Percentiles rank a stretch among this genome's conserved stretches.
These are phyloP conservation scores for Eucalyptus erythrocorys DNA, from an alignment of 345 rosid species.

Conservation along the genomic window DNA sequence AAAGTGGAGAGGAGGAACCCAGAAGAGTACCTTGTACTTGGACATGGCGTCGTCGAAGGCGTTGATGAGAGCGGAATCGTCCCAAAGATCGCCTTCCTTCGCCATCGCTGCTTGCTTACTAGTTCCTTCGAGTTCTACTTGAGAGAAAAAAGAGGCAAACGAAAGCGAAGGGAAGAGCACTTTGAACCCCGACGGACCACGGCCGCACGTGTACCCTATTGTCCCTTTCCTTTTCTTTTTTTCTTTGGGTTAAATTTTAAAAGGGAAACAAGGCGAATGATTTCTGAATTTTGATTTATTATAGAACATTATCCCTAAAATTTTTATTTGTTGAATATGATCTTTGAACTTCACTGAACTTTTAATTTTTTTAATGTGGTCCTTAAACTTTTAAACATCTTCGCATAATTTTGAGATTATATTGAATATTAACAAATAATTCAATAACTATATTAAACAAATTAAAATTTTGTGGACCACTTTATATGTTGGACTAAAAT, in stretches of 20 bases:
- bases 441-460: too few relatives aligned
- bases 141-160: not conserved
- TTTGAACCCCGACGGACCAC: not conserved
- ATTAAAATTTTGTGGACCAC: rapidly evolving
- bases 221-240: rapidly evolving
- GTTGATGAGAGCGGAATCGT: conserved; percentile 43
- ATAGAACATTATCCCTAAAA: rapidly evolving
- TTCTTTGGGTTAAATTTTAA: not conserved
- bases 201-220: not conserved
- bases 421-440: too few relatives aligned
- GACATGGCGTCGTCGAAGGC: conserved; percentile 60
- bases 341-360: rapidly evolving
- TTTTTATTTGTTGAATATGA: too few relatives aligned
- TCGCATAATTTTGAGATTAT: not conserved
- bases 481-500: too few relatives aligned
- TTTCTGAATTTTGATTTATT: not conserved
- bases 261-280: not conserved
- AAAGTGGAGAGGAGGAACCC: too few relatives aligned
- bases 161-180: not conserved
- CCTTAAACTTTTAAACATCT: rapidly evolving
- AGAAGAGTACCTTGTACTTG: conserved; percentile 32
- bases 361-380: too few relatives aligned
- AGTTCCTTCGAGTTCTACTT: not conserved
- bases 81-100: conserved; percentile 48
- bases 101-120: conserved; percentile 9